Evolutionary conservation across 2,329 filamentous ascomycete genomes (phyloP).

Genomic region (Dendrostoma leiphaemia): DNA sequence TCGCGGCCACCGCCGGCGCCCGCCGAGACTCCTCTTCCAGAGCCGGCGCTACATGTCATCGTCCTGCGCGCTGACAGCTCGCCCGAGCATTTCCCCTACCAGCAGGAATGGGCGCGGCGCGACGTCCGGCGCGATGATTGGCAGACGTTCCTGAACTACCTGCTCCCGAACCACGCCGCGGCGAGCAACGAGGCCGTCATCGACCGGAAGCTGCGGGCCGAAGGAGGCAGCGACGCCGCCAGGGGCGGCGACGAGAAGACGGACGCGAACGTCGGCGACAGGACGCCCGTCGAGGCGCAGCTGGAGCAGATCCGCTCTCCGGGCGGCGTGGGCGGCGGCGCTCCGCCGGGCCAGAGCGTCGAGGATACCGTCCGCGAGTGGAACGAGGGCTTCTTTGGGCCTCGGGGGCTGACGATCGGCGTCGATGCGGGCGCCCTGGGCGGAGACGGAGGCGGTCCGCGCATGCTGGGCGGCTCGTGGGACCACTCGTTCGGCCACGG

Average conservation of each 20-base stretch:
- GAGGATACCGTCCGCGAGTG: constrained; percentile 49
- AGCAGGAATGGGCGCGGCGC: constrained; percentile 33
- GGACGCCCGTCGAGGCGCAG: constrained; percentile 40
- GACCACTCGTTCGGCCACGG: constrained; percentile 27
- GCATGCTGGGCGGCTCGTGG: constrained; percentile 33
- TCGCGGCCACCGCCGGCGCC: constrained; percentile 32
- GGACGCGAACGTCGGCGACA: constrained; percentile 17
- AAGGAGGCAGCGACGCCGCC: constrained; percentile 31
- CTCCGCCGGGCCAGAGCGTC: constrained; percentile 28
- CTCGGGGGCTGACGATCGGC: constrained; percentile 44
- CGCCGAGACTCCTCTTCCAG: neutral
- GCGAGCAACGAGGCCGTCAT: constrained; percentile 44
- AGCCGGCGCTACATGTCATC: constrained; percentile 32
- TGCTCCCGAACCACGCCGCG: constrained; percentile 48
- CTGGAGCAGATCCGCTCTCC: constrained; percentile 34
- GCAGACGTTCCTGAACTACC: constrained; percentile 57
- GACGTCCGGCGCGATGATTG: constrained; percentile 54
- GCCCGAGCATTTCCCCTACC: constrained; percentile 45
- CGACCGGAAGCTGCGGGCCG: constrained; percentile 47
- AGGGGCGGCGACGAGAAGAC: constrained; percentile 18
- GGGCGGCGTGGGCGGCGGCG: too few species aligned
- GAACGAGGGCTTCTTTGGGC: constrained; percentile 56
- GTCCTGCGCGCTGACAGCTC: constrained; percentile 32
- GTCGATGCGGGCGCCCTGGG: constrained; percentile 24
- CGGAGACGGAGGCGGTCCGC: constrained; percentile 17